Base-by-base conservation (phyloP, 352 stramenopile species). In the Phytophthora litchii region DNA sequence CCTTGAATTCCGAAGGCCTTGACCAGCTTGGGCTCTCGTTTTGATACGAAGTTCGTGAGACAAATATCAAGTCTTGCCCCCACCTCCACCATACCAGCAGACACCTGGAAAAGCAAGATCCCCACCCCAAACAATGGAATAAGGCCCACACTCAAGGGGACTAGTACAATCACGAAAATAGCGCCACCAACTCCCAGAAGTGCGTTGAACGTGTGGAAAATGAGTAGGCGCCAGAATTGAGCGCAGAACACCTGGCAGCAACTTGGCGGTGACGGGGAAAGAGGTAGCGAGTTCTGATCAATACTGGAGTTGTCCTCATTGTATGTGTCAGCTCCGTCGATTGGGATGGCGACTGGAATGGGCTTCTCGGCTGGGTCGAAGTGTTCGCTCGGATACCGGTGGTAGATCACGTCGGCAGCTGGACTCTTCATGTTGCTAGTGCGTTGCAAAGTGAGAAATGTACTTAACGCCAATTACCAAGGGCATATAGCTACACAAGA, bases 51-150 rank as follows among this genome's bases (percentile, higher is more conserved):
- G 46, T 77, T 77, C 8, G 64, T 53, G n/a, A 77, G 50, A 20
- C 32, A 8, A 23, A 72, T 49, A 38, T 77, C 64, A 6, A 48
- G 17, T 11, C 31, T 65, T 7, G 56, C 51, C 34, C 68, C 21
- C 38, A 58, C 27, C 23, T 60, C 44, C 41, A 63, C 58, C 16
- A 74, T 23, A 9, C 32, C 20, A n/a, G 69, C 56, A 20, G 61
- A 51, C n/a, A 74, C 29, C 44, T 77, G 69, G 53, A 70, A 77
- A 9, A 74, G 44, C 16, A 61, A 29, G 6, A 73, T 16, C 0
- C 69, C 64, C 14, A 60, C 31, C 11, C 68, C 68, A 1, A 67
- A 70, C 7, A 74, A 53, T 27, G 51, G 64, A 7, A 66, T 29
- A 8, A 77, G 51, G 4, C 42, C 69, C 12, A 77, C 23, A 54